These are phyloP conservation scores for Coelastrella sp. DNA, from an alignment of 139 green algal genomes.

Conservation along the genomic window DNA sequence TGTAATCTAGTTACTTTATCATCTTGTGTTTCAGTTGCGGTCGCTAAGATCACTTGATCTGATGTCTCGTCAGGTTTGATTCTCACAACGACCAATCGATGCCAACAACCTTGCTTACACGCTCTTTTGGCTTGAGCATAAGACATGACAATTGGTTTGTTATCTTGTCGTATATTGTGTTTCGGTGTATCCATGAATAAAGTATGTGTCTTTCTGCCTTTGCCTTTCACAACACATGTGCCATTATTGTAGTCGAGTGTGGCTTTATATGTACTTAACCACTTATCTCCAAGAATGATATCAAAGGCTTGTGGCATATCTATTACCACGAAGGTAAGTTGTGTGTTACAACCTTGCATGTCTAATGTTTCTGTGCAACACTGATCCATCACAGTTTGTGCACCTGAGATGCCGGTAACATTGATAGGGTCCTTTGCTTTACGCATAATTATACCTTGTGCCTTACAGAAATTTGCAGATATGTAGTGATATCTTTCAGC, in stretches of 20 bases:
- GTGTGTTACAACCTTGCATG: neutral
- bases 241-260: neutral
- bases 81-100: neutral
- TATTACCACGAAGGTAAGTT: conserved; percentile 6
- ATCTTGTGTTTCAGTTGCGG: neutral
- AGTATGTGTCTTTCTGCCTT: neutral
- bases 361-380: neutral
- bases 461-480: neutral
- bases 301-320: conserved; percentile 31
- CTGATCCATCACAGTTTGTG: neutral
- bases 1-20: neutral
- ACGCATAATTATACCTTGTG: neutral
- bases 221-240: neutral
- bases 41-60: neutral
- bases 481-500: conserved; percentile 17
- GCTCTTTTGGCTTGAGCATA: neutral
- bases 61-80: neutral
- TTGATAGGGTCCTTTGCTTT: neutral
- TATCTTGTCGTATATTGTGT: neutral
- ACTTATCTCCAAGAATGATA: conserved; percentile 17
- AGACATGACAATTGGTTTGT: conserved; percentile 2
- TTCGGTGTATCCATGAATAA: neutral
- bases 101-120: neutral
- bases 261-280: neutral
- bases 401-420: neutral